phyloP scores from a whole-genome alignment of 495 filamentous ascomycete genomes.

The Talaromyces ruber region DNA sequence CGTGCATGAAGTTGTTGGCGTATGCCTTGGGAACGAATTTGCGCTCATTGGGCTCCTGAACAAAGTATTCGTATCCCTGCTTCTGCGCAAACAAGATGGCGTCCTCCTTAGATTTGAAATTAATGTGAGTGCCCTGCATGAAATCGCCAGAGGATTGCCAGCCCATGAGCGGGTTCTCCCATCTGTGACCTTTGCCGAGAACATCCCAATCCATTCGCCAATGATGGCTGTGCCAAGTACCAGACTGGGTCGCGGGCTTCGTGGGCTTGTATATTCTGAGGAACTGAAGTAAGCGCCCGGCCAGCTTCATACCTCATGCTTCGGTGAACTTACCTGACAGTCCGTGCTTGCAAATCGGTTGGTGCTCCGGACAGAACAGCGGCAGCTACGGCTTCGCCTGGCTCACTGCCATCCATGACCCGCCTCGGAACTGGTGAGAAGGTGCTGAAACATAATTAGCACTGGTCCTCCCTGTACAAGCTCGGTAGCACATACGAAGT shows the following conservation, averaged over 20 bases:
- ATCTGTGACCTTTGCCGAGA: conserved; percentile 76
- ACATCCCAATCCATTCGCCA: conserved; percentile 99
- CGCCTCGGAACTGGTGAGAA: conserved; percentile 85
- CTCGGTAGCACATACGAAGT: conserved; percentile 57
- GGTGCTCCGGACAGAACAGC: conserved; percentile 89
- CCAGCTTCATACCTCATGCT: conserved; percentile 12
- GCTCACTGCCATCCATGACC: conserved; percentile 85
- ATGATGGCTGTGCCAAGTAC: conserved; percentile 67
- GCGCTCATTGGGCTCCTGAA: conserved; percentile 90
- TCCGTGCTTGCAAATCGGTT: conserved; percentile 83
- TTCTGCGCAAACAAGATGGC: conserved; percentile 94
- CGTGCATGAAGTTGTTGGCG: conserved; percentile 89
- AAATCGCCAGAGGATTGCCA: conserved; percentile 94
- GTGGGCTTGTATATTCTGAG: conserved; percentile 80
- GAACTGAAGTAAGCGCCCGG: neutral
- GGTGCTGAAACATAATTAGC: conserved; percentile 38
- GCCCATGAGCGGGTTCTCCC: conserved; percentile 97
- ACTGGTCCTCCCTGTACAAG: conserved; percentile 12
- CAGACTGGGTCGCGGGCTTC: conserved; percentile 92
- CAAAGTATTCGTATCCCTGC: conserved; percentile 98
- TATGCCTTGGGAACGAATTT: conserved; percentile 86
- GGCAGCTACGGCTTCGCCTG: conserved; percentile 63
- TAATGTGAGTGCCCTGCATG: conserved; percentile 85
- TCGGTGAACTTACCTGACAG: conserved; percentile 62
- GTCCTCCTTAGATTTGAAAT: conserved; percentile 91